These are phyloP conservation scores for Apiotrichum mycotoxinovorans DNA, from an alignment of 1,284 basidiomycete species.

Conservation along the genomic window DNA sequence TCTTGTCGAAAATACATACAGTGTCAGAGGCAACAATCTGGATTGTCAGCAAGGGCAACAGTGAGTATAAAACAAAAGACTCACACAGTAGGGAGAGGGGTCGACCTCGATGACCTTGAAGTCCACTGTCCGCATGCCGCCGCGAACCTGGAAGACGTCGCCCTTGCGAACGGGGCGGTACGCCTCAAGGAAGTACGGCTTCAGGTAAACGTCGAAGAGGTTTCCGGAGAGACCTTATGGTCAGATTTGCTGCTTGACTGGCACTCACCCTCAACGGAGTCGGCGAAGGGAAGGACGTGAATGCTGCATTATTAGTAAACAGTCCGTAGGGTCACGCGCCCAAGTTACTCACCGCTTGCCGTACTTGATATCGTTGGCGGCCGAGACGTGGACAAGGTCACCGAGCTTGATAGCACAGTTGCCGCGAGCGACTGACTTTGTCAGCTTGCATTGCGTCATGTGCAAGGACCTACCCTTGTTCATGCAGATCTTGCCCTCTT, in stretches of 20 bases:
- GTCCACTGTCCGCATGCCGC: conserved; percentile 95
- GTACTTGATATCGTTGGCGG: conserved; percentile 98
- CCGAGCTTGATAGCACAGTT: conserved; percentile 97
- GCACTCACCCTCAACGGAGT: conserved; percentile 98
- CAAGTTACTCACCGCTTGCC: conserved; percentile 70
- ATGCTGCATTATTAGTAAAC: conserved; percentile 53
- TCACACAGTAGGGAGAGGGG: conserved; percentile 44
- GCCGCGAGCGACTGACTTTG: conserved; percentile 78
- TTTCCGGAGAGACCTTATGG: conserved; percentile 94
- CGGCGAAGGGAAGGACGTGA: conserved; percentile 95
- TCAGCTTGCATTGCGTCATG: background rate
- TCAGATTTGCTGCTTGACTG: no score
- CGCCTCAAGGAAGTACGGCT: conserved; percentile 97
- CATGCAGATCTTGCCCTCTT: conserved; percentile 95
- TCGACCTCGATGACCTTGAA: conserved; percentile 68
- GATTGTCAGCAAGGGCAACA: background rate
- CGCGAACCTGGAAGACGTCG: conserved; percentile 97
- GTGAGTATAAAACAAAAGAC: conserved; percentile 3
- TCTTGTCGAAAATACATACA: no score
- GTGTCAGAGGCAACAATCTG: conserved; percentile 47
- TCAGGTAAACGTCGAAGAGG: conserved; percentile 97
- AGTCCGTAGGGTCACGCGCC: background rate
- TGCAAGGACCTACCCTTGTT: conserved; percentile 71
- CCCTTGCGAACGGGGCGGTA: conserved; percentile 48
- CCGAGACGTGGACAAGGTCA: conserved; percentile 91